Evolutionary conservation across 768 basidiomycete species (phyloP).

Genomic region (Kwoniella shandongensis): DNA sequence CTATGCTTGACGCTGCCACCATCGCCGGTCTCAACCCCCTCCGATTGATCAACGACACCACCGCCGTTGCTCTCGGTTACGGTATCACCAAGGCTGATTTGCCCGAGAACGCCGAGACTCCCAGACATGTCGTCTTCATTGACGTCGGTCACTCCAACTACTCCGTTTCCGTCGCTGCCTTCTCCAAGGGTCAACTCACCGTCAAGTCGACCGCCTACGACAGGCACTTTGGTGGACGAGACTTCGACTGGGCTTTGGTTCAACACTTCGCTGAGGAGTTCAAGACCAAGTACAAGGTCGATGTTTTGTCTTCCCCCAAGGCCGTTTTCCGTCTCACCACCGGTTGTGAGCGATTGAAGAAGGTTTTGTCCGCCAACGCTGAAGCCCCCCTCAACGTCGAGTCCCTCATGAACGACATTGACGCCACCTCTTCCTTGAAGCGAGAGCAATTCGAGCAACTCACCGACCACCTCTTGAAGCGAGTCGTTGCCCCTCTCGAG

Average conservation of each 20-base stretch:
- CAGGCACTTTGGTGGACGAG: slow-evolving; percentile 89
- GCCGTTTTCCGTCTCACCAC: slow-evolving; percentile 85
- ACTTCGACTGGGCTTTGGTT: slow-evolving; percentile 90
- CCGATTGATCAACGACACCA: slow-evolving; percentile 95
- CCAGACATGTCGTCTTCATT: slow-evolving; percentile 86
- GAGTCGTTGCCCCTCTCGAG: slow-evolving; percentile 72
- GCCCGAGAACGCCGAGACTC: slow-evolving; percentile 71
- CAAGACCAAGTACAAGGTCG: slow-evolving; percentile 96
- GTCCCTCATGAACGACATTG: slow-evolving; percentile 92
- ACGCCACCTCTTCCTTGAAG: slow-evolving; percentile 79
- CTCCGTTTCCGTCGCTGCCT: slow-evolving; percentile 82
- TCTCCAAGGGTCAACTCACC: slow-evolving; percentile 86
- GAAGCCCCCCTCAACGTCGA: slow-evolving; percentile 90
- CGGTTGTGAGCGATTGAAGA: slow-evolving; percentile 92
- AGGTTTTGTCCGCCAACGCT: slow-evolving; percentile 88
- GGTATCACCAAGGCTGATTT: slow-evolving; percentile 99
- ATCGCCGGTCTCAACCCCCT: slow-evolving; percentile 88
- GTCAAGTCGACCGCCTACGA: slow-evolving; percentile 90
- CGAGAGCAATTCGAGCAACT: slow-evolving; percentile 81
- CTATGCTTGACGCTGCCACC: slow-evolving; percentile 80
- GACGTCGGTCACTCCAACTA: slow-evolving; percentile 93
- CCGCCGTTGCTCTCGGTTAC: slow-evolving; percentile 92
- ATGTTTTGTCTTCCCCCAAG: slow-evolving; percentile 86
- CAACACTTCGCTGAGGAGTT: slow-evolving; percentile 87
- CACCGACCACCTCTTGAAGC: slow-evolving; percentile 70